A percentile compares a stretch with the other conserved stretches of the same genome.
Evolutionary conservation across 164 flowering plant genomes (phyloP).

Genomic region (Vitis rotundifolia): DNA sequence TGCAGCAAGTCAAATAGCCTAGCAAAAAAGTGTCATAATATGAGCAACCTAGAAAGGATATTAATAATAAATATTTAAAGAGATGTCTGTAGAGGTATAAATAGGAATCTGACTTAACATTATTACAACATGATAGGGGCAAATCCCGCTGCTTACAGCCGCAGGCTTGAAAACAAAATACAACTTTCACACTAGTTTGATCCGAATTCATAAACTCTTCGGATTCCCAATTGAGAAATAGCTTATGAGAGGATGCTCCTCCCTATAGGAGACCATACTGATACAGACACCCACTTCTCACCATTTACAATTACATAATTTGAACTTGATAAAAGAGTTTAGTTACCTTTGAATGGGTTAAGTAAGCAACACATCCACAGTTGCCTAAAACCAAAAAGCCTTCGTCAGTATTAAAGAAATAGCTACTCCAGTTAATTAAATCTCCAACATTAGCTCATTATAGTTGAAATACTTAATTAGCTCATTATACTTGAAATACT

Average conservation of each 20-base stretch:
- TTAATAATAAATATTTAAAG: no score
- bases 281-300: background rate
- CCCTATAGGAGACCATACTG: background rate
- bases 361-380: conserved; percentile 17
- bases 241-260: background rate
- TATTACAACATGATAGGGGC: background rate
- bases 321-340: background rate
- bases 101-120: background rate
- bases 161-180: background rate
- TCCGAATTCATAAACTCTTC: background rate
- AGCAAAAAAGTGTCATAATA: no score
- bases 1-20: no score
- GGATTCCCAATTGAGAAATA: background rate
- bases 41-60: no score
- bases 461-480: background rate
- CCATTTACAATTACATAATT: conserved; percentile 1
- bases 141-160: background rate
- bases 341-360: conserved; percentile 6
- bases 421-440: background rate
- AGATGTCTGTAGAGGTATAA: no score
- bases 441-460: background rate
- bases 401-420: background rate
- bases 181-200: background rate
- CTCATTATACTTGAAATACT: background rate
- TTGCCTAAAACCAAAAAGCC: conserved; percentile 10